Base-by-base conservation (phyloP, 345 rosid genomes). In the Schrenkiella parvula region DNA sequence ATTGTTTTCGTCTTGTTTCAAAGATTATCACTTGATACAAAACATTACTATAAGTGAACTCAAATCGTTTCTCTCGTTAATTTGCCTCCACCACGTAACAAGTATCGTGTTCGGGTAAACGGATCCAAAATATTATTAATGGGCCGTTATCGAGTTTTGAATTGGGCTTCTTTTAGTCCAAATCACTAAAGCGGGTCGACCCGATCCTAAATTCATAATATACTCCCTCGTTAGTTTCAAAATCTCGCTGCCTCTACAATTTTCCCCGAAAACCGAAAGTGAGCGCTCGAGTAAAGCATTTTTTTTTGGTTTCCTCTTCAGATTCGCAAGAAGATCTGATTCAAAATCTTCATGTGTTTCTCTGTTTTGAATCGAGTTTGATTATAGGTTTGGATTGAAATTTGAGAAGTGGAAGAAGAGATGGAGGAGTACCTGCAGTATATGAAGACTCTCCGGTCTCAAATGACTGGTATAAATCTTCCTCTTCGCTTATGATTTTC, bases 351-450 rank as follows among this genome's bases (percentile, higher is more conserved):
- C 17, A 11, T 39, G 4, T 35, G 50, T 42, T 41, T 15, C 34
- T 41, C 7, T 15, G 29, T 2, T 26, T 23, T 8, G 67, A 44
- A 46, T 48, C 59, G 26, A 26, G 6, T 37, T 12, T 25, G 65
- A 21, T 35, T 19, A 2, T 31, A 23, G 57, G 17, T 52, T 14
- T 53, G 64, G 39, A 9, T 12, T 41, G 69, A 41, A 26, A 28
- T 46, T 62, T 34, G 78, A 66, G n/a, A 58, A 64, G 32, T 19
- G 62, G 9, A 61, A 48, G 71, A 22, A 61, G 68, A 66, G 77
- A 93, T 90, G 97, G 97, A 90, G 80, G 92, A 90, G 42, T 93
- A 90, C 52, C 80, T 90, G 82, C 90, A 89, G 84, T 78, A 79
- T 80, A 81, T 87, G 89, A 86, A 77, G 84, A 79, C 89, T 72